phyloP scores from a whole-genome alignment of 1,284 basidiomycete genomes.

The Prillingera fragicola region DNA sequence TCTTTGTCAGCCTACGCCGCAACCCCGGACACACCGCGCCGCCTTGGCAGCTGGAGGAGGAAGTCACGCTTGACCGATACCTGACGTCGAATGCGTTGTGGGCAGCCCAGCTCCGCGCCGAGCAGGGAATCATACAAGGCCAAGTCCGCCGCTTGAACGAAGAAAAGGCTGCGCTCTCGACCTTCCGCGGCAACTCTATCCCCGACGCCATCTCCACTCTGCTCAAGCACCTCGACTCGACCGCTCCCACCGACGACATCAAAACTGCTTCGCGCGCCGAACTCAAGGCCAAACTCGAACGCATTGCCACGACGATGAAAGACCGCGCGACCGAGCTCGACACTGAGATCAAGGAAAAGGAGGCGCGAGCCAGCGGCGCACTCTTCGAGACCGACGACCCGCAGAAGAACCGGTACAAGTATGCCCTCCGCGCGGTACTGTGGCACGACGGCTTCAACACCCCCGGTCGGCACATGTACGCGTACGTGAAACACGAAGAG shows the following conservation, averaged over 20 bases:
- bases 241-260: conserved; percentile 12
- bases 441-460: conserved; percentile 40
- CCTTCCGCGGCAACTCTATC: conserved; percentile 14
- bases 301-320: conserved; percentile 10
- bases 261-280: conserved; percentile 19
- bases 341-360: conserved; percentile 22
- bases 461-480: conserved; percentile 32
- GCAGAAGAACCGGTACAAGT: conserved; percentile 29
- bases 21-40: conserved; percentile 16
- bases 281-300: conserved; percentile 25
- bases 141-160: conserved; percentile 30
- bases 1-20: conserved; percentile 28
- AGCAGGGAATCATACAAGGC: conserved; percentile 28
- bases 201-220: conserved; percentile 19
- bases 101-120: conserved; percentile 31
- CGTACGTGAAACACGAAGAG: conserved; percentile 27
- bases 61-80: conserved; percentile 37
- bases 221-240: conserved; percentile 25
- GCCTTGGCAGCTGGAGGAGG: conserved; percentile 36
- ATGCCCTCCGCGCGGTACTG: conserved; percentile 29
- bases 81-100: conserved; percentile 27
- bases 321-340: conserved; percentile 21
- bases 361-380: conserved; percentile 12
- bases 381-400: conserved; percentile 37
- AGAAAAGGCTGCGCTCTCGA: conserved; percentile 27